Evolutionary conservation across 192 early-diverging fungal species (phyloP), one percentile per base, ranked within the genome.

Genomic region (Anaeromyces robustus): DNA sequence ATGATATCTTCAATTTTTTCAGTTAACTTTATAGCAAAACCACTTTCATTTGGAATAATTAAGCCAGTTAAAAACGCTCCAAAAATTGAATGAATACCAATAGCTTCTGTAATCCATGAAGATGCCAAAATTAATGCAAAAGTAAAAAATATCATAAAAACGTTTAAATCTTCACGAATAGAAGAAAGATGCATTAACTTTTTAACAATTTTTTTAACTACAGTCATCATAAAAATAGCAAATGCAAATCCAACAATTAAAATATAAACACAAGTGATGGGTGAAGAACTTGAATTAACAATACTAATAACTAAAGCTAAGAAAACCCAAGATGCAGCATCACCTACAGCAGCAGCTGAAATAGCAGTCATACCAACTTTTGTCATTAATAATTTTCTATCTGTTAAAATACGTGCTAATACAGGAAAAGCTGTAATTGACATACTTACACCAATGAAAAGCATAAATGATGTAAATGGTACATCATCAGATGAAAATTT

Each of bases 1-100:
- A 96, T 88, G 2, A 97, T 82, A 84, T 98, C 97, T 82, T 98
- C 96, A 77, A 97, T 93, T 86, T 96, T 95, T 82, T 97, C 95
- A 12, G 94, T 95, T 17, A 98, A 89, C 32, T 90, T 90, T 79
- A 95, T 87, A 4, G 96, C 92, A 82, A 98, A 94, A 19, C 95
- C 94, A 80, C 90, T 88, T 59, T 96, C 93, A 84, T 96, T 95
- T 12, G 97, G 97, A 29, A 93, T 87, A 41, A 96, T 93, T 30
- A 96, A 88, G 22, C 97, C 96, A 12, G 91, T 88, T 14, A 98
- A 77, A 82, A 97, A 97, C 5, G 90, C 94, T 39, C 97, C 97
- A 91, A 98, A 98, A 83, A 98, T 96, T 29, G 93, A 86, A 85
- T 98, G 94, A 41, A 98, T 90, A 34, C 97, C 97, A 82, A 94